Evolutionary conservation across 768 basidiomycete genomes (phyloP), one percentile per base, ranked within the genome.

Genomic region (Agrocybe praecox): DNA sequence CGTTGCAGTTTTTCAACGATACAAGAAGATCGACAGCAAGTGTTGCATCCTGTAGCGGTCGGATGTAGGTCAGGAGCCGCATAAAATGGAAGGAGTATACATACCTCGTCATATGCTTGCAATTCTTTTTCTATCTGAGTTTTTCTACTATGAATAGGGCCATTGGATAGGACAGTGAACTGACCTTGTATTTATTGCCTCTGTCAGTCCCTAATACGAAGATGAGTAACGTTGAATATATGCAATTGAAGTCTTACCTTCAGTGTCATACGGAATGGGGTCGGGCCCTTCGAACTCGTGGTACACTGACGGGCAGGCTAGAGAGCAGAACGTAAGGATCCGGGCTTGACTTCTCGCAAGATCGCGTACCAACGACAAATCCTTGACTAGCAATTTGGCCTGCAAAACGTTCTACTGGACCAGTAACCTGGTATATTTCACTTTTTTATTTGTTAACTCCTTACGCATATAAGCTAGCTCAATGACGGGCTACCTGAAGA

Each of bases 361-460:
- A 17, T 48, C 23, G 69, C 87, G 24, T 52, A 90, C 92, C 92
- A 11, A 92, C 90, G 46, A 94, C 82, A 62, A 83, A 92, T 60
- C 92, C 92, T 26, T 93, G 88, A 59, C 89, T 92, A 9, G 92
- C 93, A 62, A 95, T 93, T 73, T 91, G 89, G 14, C 89, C 87
- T 0, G 90, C 90, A 67, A 92, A 94, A 49, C 95, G 85, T 69
- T 96, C 94, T n/a, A 96, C 95, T 33, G 95, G 95, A 0, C 94
- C 94, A n/a, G 93, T 96, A 1, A 96, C 94, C 70, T 93, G 92
- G 69, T 97, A 98, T 53, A 98, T 98, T 75, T 96, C 95, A 65
- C 93, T 94, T 17, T 18, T 14, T 22, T 17, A 6, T 33, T 10
- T 11, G 21, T 54, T 34, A 46, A 29, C 19, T 11, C 14, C 17